Percentiles rank a stretch among this genome's conserved stretches.
Conservation (phyloP, 441 rosid species). For the Erodium trifolium region DNA sequence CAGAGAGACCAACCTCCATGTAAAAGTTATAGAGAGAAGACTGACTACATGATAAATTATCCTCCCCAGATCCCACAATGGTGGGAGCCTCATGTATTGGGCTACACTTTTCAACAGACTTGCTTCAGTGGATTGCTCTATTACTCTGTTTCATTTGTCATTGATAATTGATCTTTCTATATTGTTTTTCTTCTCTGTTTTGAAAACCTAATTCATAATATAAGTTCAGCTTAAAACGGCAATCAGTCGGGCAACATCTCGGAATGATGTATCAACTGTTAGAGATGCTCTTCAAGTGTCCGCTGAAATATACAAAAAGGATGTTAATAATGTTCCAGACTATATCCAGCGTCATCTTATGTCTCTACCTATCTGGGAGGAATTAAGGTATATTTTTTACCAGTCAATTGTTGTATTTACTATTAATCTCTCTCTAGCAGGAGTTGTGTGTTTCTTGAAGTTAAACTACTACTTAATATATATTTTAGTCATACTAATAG, state of each 20-base stretch:
- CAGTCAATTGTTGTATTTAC: conserved; percentile 10
- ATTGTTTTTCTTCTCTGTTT: neutral
- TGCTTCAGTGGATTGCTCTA: neutral
- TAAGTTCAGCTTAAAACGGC: conserved; percentile 83
- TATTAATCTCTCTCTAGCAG: neutral
- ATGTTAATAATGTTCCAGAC: conserved; percentile 79
- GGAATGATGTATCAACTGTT: conserved; percentile 80
- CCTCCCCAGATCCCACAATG: neutral
- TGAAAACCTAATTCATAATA: neutral
- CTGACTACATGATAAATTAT: neutral
- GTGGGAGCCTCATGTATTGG: neutral
- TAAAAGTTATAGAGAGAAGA: neutral
- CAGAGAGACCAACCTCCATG: neutral
- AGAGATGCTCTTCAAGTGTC: conserved; percentile 97
- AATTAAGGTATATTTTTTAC: conserved; percentile 51
- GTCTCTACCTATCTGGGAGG: conserved; percentile 95
- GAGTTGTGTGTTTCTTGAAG: neutral
- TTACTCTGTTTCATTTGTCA: conserved; percentile 11
- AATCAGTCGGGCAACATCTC: conserved; percentile 80
- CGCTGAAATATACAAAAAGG: conserved; percentile 91
- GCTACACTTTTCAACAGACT: neutral
- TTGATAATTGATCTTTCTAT: conserved; percentile 10
- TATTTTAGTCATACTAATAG: neutral
- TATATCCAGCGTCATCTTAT: conserved; percentile 93
- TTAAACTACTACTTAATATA: neutral